These are phyloP conservation scores for Saturnispora mendoncae DNA, from an alignment of 805 yeast genomes.

Conservation along the genomic window DNA sequence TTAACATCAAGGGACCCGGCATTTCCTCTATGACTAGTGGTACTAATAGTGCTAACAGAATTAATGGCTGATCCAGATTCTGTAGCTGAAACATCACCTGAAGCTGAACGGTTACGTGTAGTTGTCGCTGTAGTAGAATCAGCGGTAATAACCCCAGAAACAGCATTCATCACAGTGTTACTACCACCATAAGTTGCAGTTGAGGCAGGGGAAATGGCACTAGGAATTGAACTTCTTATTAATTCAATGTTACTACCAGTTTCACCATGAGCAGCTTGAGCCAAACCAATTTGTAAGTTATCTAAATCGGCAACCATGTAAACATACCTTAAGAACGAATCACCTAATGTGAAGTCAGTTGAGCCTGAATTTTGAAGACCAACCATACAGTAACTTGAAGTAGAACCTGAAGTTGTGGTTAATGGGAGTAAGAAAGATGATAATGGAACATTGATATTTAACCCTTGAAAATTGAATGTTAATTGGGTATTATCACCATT, in stretches of 20 bases:
- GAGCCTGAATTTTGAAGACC: constrained; percentile 32
- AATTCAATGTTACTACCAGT: constrained; percentile 32
- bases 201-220: constrained; percentile 32
- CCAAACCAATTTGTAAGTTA: constrained; percentile 34
- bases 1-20: constrained; percentile 44
- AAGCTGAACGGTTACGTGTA: background rate
- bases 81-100: background rate
- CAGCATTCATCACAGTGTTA: background rate
- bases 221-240: constrained; percentile 38
- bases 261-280: constrained; percentile 22
- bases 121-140: background rate
- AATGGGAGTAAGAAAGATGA: constrained; percentile 19
- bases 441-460: constrained; percentile 42
- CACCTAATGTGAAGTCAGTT: constrained; percentile 40
- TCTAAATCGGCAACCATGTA: constrained; percentile 51
- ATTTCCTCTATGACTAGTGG: constrained; percentile 4
- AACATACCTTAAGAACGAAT: constrained; percentile 42
- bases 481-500: constrained; percentile 22
- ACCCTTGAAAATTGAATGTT: constrained; percentile 50
- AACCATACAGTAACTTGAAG: constrained; percentile 34
- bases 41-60: background rate
- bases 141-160: background rate
- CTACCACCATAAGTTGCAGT: constrained; percentile 1
- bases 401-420: constrained; percentile 16
- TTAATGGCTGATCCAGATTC: background rate